These are phyloP conservation scores for Lithocarpus polystachyus DNA, from an alignment of 306 rosid genomes.

Conservation along the genomic window DNA sequence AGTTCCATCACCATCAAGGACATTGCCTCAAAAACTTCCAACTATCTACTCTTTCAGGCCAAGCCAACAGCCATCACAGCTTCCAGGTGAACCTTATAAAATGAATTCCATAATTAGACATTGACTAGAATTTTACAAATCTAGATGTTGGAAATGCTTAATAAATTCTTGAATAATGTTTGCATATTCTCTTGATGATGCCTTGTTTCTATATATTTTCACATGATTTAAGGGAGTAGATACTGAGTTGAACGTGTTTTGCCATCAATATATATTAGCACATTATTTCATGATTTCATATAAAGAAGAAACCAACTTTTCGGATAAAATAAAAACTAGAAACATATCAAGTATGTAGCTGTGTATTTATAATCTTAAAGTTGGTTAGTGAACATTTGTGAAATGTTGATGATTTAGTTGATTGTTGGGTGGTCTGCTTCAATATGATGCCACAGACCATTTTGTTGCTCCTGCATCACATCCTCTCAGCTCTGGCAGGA, in stretches of 20 bases:
- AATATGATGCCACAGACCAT: slow-evolving; percentile 22
- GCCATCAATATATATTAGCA: no score
- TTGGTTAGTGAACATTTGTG: background rate
- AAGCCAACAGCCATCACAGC: background rate
- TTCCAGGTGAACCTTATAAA: slow-evolving; percentile 16
- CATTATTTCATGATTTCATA: no score
- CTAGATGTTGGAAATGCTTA: background rate
- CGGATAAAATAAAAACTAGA: background rate
- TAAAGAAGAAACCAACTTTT: background rate
- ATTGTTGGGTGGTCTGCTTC: background rate
- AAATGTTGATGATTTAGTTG: background rate
- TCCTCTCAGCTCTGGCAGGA: slow-evolving; percentile 31
- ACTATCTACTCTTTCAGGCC: background rate
- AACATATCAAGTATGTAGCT: background rate
- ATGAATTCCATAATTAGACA: background rate
- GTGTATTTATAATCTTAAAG: background rate
- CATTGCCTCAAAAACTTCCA: slow-evolving; percentile 8
- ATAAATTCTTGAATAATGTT: background rate
- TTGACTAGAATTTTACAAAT: background rate
- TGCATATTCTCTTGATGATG: background rate
- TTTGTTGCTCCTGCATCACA: slow-evolving; percentile 21
- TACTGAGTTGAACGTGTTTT: no score
- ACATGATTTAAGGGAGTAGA: no score
- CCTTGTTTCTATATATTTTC: background rate
- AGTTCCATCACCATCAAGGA: slow-evolving; percentile 3